These are phyloP conservation scores for Coleophoma eucalyptorum DNA, from an alignment of 2,329 filamentous ascomycete genomes.

Conservation along the genomic window DNA sequence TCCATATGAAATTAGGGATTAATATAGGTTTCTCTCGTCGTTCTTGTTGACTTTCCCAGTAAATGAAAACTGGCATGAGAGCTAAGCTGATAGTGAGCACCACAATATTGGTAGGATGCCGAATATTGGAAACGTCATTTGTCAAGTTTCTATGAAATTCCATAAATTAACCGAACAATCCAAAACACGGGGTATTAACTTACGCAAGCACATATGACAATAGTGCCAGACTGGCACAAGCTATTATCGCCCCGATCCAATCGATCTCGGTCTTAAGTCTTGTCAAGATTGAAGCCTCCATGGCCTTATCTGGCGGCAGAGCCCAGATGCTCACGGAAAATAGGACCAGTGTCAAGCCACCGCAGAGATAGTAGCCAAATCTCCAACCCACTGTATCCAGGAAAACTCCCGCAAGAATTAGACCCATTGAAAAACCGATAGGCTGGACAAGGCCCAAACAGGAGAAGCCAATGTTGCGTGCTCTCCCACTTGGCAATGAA, in stretches of 20 bases:
- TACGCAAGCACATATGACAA: constrained; percentile 52
- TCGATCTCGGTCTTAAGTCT: constrained; percentile 41
- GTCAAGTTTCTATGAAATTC: constrained; percentile 26
- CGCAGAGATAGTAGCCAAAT: constrained; percentile 39
- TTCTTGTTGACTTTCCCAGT: constrained; percentile 50
- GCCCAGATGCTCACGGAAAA: constrained; percentile 32
- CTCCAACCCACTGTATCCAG: constrained; percentile 44
- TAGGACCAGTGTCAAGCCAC: constrained; percentile 29
- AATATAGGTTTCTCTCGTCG: constrained; percentile 43
- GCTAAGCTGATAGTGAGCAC: constrained; percentile 39
- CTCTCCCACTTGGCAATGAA: constrained; percentile 32
- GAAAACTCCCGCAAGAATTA: constrained; percentile 45
- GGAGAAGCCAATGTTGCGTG: constrained; percentile 37
- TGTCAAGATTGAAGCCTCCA: constrained; percentile 24
- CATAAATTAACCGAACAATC: no score
- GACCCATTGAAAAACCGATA: constrained; percentile 45
- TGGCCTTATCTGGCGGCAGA: constrained; percentile 25
- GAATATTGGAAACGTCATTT: constrained; percentile 35
- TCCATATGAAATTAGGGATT: constrained; percentile 61
- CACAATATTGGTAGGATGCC: constrained; percentile 37
- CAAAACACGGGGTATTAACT: constrained; percentile 19
- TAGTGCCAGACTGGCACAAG: constrained; percentile 40
- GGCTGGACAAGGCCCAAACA: constrained; percentile 42
- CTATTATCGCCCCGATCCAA: constrained; percentile 47
- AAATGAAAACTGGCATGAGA: constrained; percentile 43